These are phyloP conservation scores for Penicillium freii DNA, from an alignment of 2,329 filamentous ascomycete genomes.

Conservation along the genomic window DNA sequence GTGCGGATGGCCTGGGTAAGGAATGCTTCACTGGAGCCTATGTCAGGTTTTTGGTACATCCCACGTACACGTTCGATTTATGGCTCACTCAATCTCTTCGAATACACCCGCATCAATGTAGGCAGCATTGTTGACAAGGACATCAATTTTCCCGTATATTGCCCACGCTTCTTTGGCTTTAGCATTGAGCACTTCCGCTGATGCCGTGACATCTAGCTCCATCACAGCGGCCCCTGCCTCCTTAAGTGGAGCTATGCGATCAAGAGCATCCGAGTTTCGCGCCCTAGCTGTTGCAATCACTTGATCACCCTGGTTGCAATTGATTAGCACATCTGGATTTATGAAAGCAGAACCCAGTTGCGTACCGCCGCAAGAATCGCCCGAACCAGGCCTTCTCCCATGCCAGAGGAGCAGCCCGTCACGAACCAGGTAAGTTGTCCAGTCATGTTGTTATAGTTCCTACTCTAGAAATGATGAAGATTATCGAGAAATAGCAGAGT, in stretches of 20 bases:
- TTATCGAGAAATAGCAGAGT: no score
- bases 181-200: constrained; percentile 17
- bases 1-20: neutral
- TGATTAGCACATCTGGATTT: neutral
- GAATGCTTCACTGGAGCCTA: neutral
- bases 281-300: neutral
- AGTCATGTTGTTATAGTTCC: neutral
- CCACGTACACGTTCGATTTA: no score
- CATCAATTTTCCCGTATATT: constrained; percentile 30
- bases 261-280: neutral
- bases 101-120: neutral
- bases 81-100: neutral
- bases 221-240: constrained; percentile 26
- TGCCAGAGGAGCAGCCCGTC: neutral
- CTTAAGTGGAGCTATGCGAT: constrained; percentile 15
- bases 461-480: no score
- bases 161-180: constrained; percentile 19
- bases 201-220: constrained; percentile 26
- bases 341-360: neutral
- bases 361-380: neutral
- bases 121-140: constrained; percentile 17
- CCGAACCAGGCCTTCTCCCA: neutral
- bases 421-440: neutral
- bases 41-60: neutral
- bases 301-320: neutral